phyloP scores from a whole-genome alignment of 495 filamentous ascomycete genomes.

The Cladorrhinum samala region DNA sequence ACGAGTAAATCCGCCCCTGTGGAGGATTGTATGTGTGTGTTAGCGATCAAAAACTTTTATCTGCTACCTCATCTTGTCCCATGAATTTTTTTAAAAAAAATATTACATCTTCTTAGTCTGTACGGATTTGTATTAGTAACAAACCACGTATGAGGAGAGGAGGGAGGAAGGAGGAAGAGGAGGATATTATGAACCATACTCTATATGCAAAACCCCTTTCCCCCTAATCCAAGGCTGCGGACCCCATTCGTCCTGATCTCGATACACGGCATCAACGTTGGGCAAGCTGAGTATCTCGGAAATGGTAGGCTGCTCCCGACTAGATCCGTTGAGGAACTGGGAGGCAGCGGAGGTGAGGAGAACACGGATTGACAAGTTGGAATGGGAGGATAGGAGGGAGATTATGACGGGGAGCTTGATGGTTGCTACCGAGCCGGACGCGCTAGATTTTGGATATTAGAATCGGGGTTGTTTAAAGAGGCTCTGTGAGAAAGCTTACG shows the following conservation, averaged over 20 bases:
- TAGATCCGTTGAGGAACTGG: slow-evolving; percentile 65
- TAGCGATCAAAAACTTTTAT: too few relatives aligned
- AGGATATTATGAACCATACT: slow-evolving; percentile 26
- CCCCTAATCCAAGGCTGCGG: slow-evolving; percentile 62
- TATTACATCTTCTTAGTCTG: slow-evolving; percentile 22
- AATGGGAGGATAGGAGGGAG: slow-evolving; percentile 47
- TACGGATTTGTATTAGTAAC: too few relatives aligned
- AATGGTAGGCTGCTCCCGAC: slow-evolving; percentile 59
- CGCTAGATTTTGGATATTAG: slow-evolving; percentile 20
- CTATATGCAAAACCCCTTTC: slow-evolving; percentile 73
- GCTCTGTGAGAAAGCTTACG: slow-evolving; percentile 60
- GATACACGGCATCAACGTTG: slow-evolving; percentile 66
- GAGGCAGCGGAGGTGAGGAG: slow-evolving; percentile 66
- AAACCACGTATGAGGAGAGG: too few relatives aligned
- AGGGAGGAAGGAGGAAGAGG: too few relatives aligned
- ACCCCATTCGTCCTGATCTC: slow-evolving; percentile 75
- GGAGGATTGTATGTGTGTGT: too few relatives aligned
- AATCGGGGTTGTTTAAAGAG: slow-evolving; percentile 59
- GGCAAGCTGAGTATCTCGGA: slow-evolving; percentile 41
- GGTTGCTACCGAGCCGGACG: slow-evolving; percentile 61
- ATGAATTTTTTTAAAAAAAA: not conserved
- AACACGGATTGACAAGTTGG: slow-evolving; percentile 67
- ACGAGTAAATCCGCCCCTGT: slow-evolving; percentile 72
- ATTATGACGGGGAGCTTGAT: slow-evolving; percentile 80
- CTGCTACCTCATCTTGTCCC: not conserved